Evolutionary conservation across 495 filamentous ascomycete genomes (phyloP).

Genomic region (Margaritispora aquatica): DNA sequence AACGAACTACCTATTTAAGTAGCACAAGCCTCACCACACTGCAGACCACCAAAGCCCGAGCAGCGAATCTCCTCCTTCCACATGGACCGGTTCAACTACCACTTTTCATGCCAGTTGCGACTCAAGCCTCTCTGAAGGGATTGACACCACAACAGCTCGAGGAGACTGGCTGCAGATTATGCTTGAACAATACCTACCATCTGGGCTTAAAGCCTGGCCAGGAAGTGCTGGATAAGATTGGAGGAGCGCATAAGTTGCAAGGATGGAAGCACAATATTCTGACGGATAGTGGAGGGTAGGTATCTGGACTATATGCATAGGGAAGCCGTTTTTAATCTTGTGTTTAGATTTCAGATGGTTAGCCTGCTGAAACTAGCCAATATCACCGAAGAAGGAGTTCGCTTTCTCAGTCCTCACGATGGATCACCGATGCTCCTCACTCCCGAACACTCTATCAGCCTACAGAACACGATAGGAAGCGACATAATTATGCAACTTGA

Average conservation of each 20-base stretch:
- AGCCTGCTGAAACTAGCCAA: slow-evolving; percentile 89
- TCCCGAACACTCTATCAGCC: slow-evolving; percentile 91
- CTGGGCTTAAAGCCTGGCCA: slow-evolving; percentile 92
- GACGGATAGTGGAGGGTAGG: slow-evolving; percentile 96
- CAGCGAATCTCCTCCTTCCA: slow-evolving; percentile 81
- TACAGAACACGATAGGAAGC: slow-evolving; percentile 95
- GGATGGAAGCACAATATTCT: slow-evolving; percentile 93
- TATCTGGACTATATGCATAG: slow-evolving; percentile 12
- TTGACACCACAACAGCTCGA: slow-evolving; percentile 89
- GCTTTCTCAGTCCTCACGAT: slow-evolving; percentile 91
- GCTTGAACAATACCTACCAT: slow-evolving; percentile 97
- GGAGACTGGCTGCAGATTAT: slow-evolving; percentile 80
- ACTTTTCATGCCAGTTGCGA: slow-evolving; percentile 97
- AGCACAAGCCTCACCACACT: slow-evolving; percentile 10
- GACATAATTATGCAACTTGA: slow-evolving; percentile 99
- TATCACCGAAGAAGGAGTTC: slow-evolving; percentile 92
- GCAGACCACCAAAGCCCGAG: slow-evolving; percentile 91
- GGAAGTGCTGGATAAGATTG: slow-evolving; percentile 74
- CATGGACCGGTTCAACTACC: slow-evolving; percentile 88
- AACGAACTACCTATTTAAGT: slow-evolving; percentile 10
- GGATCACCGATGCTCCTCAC: slow-evolving; percentile 96
- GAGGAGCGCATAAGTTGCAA: slow-evolving; percentile 89
- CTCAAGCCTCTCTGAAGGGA: slow-evolving; percentile 94
- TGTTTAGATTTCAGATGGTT: slow-evolving; percentile 91
- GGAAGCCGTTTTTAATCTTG: slow-evolving; percentile 1